These are phyloP conservation scores for Paecilomyces variotii DNA, from an alignment of 2,329 filamentous ascomycete species.

Conservation along the genomic window DNA sequence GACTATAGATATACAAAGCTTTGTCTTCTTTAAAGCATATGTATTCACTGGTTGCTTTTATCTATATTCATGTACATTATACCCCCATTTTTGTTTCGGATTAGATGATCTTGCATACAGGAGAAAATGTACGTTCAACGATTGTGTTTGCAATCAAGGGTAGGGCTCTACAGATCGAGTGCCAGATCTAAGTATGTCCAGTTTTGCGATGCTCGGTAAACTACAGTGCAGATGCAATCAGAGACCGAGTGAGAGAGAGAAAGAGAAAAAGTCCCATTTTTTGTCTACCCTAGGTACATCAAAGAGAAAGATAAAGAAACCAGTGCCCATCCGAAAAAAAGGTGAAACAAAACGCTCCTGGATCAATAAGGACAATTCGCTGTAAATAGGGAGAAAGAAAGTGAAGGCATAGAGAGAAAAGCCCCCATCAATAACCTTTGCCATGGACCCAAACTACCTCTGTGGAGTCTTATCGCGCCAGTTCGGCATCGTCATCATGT, in stretches of 20 bases:
- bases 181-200: too few species aligned
- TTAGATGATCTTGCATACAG: background rate
- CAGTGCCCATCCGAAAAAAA: too few species aligned
- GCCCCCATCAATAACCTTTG: too few species aligned
- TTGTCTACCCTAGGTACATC: too few species aligned
- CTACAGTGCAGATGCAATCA: too few species aligned
- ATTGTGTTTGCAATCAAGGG: too few species aligned
- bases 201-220: too few species aligned
- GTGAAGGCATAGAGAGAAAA: background rate
- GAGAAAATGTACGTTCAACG: too few species aligned
- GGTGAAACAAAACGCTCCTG: background rate
- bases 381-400: background rate
- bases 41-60: background rate
- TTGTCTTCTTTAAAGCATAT: background rate
- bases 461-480: constrained; percentile 5
- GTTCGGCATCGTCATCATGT: constrained; percentile 13
- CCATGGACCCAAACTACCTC: background rate
- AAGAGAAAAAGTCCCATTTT: too few species aligned
- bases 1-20: background rate
- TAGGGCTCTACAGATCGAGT: too few species aligned
- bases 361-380: background rate
- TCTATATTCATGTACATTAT: background rate
- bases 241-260: too few species aligned
- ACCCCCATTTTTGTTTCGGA: background rate
- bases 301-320: too few species aligned